Evolutionary conservation across 169 alveolate genomes (phyloP).

Genomic region (Condylostoma magnum): DNA sequence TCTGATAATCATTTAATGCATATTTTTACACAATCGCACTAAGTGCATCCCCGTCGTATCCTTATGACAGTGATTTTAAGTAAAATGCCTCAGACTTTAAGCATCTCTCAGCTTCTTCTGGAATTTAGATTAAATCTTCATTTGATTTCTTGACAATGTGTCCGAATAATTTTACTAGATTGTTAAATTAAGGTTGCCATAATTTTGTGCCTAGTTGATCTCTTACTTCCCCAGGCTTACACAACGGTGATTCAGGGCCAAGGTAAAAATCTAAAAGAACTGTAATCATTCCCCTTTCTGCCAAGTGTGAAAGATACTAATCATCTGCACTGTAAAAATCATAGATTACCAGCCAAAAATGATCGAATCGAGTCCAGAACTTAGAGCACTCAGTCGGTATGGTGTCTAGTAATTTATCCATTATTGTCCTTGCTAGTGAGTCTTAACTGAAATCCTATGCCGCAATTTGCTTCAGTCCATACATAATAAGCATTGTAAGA

Average conservation of each 20-base stretch:
- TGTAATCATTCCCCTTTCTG: slow-evolving; percentile 24
- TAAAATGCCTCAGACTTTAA: slow-evolving; percentile 11
- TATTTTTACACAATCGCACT: background rate
- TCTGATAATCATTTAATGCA: slow-evolving; percentile 9
- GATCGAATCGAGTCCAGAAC: slow-evolving; percentile 29
- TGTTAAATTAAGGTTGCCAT: slow-evolving; percentile 21
- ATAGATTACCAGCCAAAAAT: slow-evolving; percentile 11
- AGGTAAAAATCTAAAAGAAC: slow-evolving; percentile 35
- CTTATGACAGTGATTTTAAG: slow-evolving; percentile 25
- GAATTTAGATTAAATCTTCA: background rate
- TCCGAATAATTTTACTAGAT: slow-evolving; percentile 13
- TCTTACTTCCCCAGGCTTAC: slow-evolving; percentile 26
- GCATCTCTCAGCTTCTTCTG: slow-evolving; percentile 21
- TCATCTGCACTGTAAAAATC: background rate
- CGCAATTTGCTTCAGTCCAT: background rate
- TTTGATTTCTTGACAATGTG: background rate
- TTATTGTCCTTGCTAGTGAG: background rate
- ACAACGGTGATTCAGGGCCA: slow-evolving; percentile 29
- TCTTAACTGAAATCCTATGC: slow-evolving; percentile 2
- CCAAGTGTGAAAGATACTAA: background rate
- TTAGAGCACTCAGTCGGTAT: slow-evolving; percentile 8
- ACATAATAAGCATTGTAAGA: slow-evolving; percentile 6
- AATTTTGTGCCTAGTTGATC: slow-evolving; percentile 32
- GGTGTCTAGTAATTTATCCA: background rate
- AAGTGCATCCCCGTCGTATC: slow-evolving; percentile 29